Percentiles rank a stretch among this genome's conserved stretches.
Evolutionary conservation across 495 filamentous ascomycete species (phyloP).

Genomic region (Hypoxylon fuscum): DNA sequence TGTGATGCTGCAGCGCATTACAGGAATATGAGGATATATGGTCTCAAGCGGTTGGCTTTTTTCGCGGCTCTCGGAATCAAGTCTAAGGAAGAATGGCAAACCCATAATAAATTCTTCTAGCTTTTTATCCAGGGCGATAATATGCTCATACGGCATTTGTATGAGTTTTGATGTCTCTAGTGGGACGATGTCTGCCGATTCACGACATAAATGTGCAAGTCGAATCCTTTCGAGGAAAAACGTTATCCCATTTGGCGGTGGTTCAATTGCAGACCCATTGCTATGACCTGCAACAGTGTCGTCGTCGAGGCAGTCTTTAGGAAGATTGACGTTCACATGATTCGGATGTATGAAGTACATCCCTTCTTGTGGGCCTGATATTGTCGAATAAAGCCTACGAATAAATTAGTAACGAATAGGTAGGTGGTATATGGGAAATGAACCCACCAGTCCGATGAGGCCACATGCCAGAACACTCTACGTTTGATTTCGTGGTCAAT

Average conservation of each 20-base stretch:
- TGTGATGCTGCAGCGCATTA: conserved; percentile 52
- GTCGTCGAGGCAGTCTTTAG: conserved; percentile 43
- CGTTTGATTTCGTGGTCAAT: conserved; percentile 47
- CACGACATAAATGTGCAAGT: conserved; percentile 52
- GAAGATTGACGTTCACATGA: conserved; percentile 55
- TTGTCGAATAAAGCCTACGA: conserved; percentile 15
- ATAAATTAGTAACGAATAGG: background rate
- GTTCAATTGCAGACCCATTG: conserved; percentile 5
- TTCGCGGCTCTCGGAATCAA: conserved; percentile 46
- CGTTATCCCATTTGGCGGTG: conserved; percentile 53
- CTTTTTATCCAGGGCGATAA: conserved; percentile 33
- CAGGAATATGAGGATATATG: conserved; percentile 49
- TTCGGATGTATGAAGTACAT: conserved; percentile 56
- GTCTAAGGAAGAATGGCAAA: conserved; percentile 42
- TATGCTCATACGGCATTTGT: conserved; percentile 50
- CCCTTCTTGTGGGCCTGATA: conserved; percentile 59
- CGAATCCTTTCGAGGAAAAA: conserved; percentile 55
- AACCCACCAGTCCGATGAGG: conserved; percentile 56
- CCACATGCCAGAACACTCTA: conserved; percentile 59
- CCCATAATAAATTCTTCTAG: conserved; percentile 1
- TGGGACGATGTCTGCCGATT: conserved; percentile 51
- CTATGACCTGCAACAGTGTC: background rate
- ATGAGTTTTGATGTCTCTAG: conserved; percentile 43
- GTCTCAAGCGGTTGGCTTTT: conserved; percentile 48
- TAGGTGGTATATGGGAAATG: background rate